phyloP scores from a whole-genome alignment of 768 basidiomycete genomes.

The Trametes maxima region DNA sequence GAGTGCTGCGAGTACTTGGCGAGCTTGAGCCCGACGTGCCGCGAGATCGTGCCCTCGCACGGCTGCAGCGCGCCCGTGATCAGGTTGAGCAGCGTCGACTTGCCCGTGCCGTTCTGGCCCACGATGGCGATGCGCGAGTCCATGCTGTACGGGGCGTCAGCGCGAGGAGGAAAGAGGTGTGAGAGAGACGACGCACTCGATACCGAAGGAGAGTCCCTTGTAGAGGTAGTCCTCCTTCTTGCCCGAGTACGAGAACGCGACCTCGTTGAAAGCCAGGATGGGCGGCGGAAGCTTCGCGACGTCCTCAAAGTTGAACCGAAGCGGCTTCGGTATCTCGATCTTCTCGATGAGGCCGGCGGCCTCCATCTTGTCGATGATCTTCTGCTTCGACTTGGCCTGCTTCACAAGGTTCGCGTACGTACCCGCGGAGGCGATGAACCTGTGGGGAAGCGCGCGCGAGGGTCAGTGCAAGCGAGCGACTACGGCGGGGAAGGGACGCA shows the following conservation, averaged over 20 bases:
- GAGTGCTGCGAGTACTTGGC: slow-evolving; percentile 99
- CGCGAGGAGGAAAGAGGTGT: background rate
- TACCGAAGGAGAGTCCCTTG: slow-evolving; percentile 90
- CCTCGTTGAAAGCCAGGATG: slow-evolving; percentile 93
- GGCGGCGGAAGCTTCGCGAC: slow-evolving; percentile 92
- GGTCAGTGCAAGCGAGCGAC: background rate
- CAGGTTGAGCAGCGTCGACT: slow-evolving; percentile 88
- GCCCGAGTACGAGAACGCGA: slow-evolving; percentile 95
- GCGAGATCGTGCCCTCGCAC: slow-evolving; percentile 81
- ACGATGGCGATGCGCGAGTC: slow-evolving; percentile 95
- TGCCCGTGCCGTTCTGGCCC: slow-evolving; percentile 94
- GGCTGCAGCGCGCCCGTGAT: slow-evolving; percentile 85
- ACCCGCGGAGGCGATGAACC: slow-evolving; percentile 99
- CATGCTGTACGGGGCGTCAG: slow-evolving; percentile 56
- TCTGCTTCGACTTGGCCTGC: slow-evolving; percentile 99
- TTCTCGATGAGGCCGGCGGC: slow-evolving; percentile 96
- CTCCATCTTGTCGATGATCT: slow-evolving; percentile 99
- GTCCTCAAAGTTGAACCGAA: slow-evolving; percentile 97
- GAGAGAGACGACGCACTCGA: slow-evolving; percentile 66
- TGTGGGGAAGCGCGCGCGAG: slow-evolving; percentile 27
- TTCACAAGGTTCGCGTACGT: slow-evolving; percentile 99
- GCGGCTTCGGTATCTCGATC: slow-evolving; percentile 69
- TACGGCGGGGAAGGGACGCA: slow-evolving; percentile 38
- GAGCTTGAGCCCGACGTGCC: slow-evolving; percentile 88
- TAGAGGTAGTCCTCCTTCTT: slow-evolving; percentile 88